Base-by-base conservation (phyloP, 2,329 filamentous ascomycete genomes). In the Hypoxylon sp. region DNA sequence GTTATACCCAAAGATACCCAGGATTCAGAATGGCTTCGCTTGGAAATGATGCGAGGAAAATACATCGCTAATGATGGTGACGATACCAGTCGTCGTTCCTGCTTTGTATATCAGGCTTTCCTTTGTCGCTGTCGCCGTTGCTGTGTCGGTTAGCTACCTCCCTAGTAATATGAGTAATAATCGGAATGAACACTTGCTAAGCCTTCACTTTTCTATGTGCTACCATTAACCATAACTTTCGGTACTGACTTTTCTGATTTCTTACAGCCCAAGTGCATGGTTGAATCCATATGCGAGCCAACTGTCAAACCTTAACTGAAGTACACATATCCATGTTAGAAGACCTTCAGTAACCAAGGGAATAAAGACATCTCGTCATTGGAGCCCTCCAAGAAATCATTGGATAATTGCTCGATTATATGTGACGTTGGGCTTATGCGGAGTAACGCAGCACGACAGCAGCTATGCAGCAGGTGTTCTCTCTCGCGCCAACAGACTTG, bases 1-100 rank as follows among this genome's bases (percentile, higher is more conserved):
- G 55, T 23, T 59, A 68, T 68, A 66, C 59, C 62, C 62, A 32
- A 52, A 66, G 62, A 68, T 68, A 68, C 65, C 63, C 65, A 29
- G 62, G 57, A 48, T 53, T 34, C 37, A 61, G 62, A 63, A 57
- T 55, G 66, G 47, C 55, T 66, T 63, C 47, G 30, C 23, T 68
- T 65, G 50, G 45, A 60, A 58, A 39, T 39, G 57, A 30, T 41
- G 27, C 27, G 25, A 53, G 32, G 32, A 11, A 30, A 32, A 32
- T n/a, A 39, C 19, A 14, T 48, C 23, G 51, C 19, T 45, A 45
- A 29, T 48, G 50, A 30, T 37, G 53, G 25, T 56, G 54, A 63
- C 63, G 64, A 63, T 67, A 63, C 60, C 64, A 63, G 37, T 34
- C 27, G 6, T 55, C 52, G 23, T 23, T 50, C 46, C 32, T 63